Conservation (phyloP, 2,329 filamentous ascomycete species). For the Shiraia sp. region DNA sequence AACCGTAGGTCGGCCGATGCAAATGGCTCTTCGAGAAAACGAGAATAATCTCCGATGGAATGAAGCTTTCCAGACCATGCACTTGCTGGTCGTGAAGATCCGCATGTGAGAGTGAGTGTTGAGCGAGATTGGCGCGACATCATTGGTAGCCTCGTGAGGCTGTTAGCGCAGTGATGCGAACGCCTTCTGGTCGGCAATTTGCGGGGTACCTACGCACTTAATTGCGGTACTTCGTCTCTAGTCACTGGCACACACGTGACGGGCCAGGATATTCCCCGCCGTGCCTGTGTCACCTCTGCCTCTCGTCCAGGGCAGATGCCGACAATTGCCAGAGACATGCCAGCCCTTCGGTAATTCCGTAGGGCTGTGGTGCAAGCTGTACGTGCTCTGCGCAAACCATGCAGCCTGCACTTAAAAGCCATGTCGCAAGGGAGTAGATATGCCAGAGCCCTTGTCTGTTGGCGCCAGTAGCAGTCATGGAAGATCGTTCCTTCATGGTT, state of each 20-base stretch:
- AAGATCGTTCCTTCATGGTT: slow-evolving; percentile 33
- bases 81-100: background rate
- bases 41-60: background rate
- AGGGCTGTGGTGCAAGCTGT: slow-evolving; percentile 2
- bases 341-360: slow-evolving; percentile 15
- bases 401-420: background rate
- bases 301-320: slow-evolving; percentile 16
- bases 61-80: background rate
- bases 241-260: too few species aligned
- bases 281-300: slow-evolving; percentile 6
- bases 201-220: slow-evolving; percentile 22
- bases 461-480: slow-evolving; percentile 17
- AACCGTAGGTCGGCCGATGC: background rate
- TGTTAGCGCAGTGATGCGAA: slow-evolving; percentile 12
- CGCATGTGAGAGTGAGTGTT: background rate
- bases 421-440: background rate
- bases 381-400: background rate
- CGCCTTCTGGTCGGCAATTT: slow-evolving; percentile 6
- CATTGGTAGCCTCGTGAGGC: slow-evolving; percentile 7
- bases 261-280: slow-evolving; percentile 16
- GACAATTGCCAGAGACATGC: slow-evolving; percentile 22
- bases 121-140: background rate
- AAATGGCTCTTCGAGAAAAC: background rate
- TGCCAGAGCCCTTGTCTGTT: background rate
- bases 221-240: too few species aligned